A percentile compares a stretch with the other conserved stretches of the same genome.
These are phyloP conservation scores for Alternaria triticina DNA, from an alignment of 2,329 filamentous ascomycete species.

Conservation along the genomic window DNA sequence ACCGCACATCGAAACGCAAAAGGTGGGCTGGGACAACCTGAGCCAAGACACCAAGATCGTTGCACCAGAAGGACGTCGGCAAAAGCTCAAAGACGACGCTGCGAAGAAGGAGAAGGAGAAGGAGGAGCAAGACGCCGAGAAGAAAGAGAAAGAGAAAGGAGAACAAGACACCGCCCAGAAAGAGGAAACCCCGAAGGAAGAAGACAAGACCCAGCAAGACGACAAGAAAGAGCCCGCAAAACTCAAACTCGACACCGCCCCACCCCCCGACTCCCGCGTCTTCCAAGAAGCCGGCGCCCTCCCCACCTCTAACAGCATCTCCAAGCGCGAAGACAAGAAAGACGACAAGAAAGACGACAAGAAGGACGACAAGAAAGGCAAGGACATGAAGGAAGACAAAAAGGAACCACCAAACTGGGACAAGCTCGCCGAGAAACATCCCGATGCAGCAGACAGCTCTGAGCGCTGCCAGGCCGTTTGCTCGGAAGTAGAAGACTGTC, in stretches of 20 bases:
- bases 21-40: slow-evolving; percentile 46
- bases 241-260: background rate
- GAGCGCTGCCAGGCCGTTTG: slow-evolving; percentile 39
- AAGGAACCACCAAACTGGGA: slow-evolving; percentile 21
- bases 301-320: background rate
- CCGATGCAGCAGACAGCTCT: slow-evolving; percentile 32
- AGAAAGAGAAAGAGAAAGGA: background rate
- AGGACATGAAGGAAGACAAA: background rate
- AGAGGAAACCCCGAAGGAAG: background rate
- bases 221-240: background rate
- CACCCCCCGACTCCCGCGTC: background rate
- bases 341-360: background rate
- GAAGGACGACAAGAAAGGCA: background rate
- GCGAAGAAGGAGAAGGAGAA: slow-evolving; percentile 1
- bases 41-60: slow-evolving; percentile 25
- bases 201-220: background rate
- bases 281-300: slow-evolving; percentile 1
- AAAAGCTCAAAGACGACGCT: slow-evolving; percentile 20
- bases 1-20: slow-evolving; percentile 35
- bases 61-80: slow-evolving; percentile 21
- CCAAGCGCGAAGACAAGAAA: background rate
- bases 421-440: slow-evolving; percentile 21
- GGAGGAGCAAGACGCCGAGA: background rate
- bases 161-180: background rate
- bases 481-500: slow-evolving; percentile 35